Evolutionary conservation across 2,329 filamentous ascomycete genomes (phyloP), one percentile per base, ranked within the genome.

Genomic region (Nemania diffusa): DNA sequence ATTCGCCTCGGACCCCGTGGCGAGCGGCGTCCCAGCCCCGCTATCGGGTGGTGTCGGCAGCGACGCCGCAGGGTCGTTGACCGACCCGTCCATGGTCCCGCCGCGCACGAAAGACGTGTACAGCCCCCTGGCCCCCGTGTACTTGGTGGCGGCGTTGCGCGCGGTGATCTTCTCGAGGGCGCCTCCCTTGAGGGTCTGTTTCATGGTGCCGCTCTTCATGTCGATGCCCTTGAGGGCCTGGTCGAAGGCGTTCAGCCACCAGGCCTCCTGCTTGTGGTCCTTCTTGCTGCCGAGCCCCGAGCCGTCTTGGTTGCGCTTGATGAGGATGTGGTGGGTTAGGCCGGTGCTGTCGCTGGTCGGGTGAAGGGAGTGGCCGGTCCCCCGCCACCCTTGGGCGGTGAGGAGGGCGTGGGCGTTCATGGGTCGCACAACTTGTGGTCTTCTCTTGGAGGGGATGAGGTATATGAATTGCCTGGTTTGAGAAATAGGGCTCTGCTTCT

Each of bases 221-320:
- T 92, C 91, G 60, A 97, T 85, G 3, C 91, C 92, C 79, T 96
- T 92, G 71, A 97, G 83, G 63, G 94, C 94, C 78, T 94, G 90
- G 80, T 98, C 95, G 73, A 97, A 97, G 11, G 96, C 96, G 65
- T 93, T 91, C 80, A 97, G 85, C 96, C 96, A 99, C 96, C 96
- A 99, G 78, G 97, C 94, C 77, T 97, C 95, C 73, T 85, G 87
- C 24, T 86, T 87, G 69, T 85, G 85, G 69, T 89, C 86, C 65
- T 85, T 84, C 78, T 92, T 93, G 77, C 92, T 90, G 62, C 95
- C 95, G 5, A 98, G 84, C 26, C 95, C 95, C 60, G 92, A 85
- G 29, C 87, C 91, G 79, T 97, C 92, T 73, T 90, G 86, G 80
- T 97, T 97, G 74, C 92, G 91, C 66, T 91, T 90, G 64, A 97